phyloP scores from a whole-genome alignment of 2,329 filamentous ascomycete species.

The Coniochaeta sp. region DNA sequence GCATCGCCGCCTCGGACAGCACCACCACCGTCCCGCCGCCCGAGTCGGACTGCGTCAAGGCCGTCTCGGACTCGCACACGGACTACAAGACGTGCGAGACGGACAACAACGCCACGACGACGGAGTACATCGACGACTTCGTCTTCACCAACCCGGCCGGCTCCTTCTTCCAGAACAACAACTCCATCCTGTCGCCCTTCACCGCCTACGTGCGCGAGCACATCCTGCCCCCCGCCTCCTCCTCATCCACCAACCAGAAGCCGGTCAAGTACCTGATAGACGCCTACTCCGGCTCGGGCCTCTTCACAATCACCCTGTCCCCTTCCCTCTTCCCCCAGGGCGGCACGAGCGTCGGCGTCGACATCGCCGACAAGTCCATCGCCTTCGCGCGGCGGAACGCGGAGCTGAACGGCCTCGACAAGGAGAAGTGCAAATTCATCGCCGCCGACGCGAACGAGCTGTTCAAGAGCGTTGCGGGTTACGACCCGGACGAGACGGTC shows the following conservation, averaged over 20 bases:
- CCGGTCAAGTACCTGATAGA: slow-evolving; percentile 84
- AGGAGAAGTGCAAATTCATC: slow-evolving; percentile 70
- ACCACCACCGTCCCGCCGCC: slow-evolving; percentile 14
- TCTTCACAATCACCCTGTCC: slow-evolving; percentile 93
- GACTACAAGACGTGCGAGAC: slow-evolving; percentile 88
- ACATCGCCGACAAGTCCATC: slow-evolving; percentile 77
- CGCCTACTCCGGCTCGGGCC: slow-evolving; percentile 92
- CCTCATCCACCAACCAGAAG: slow-evolving; percentile 16
- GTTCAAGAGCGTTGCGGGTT: slow-evolving; percentile 63
- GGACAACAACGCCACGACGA: slow-evolving; percentile 72
- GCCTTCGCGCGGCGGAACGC: slow-evolving; percentile 74
- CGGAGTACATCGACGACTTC: slow-evolving; percentile 81
- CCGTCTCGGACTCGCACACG: slow-evolving; percentile 50
- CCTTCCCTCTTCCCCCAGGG: slow-evolving; percentile 56
- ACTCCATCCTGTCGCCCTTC: slow-evolving; percentile 85
- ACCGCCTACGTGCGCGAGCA: slow-evolving; percentile 79
- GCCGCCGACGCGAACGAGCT: slow-evolving; percentile 80
- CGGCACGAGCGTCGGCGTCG: slow-evolving; percentile 78
- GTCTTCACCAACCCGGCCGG: slow-evolving; percentile 87
- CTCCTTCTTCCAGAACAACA: slow-evolving; percentile 99
- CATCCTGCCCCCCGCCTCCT: slow-evolving; percentile 50
- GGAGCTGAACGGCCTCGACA: slow-evolving; percentile 60
- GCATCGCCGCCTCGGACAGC: slow-evolving; percentile 45
- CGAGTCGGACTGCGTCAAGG: slow-evolving; percentile 33
- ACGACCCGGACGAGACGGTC: slow-evolving; percentile 73